Conservation (phyloP, 2,329 filamentous ascomycete species). For the Rasamsonia emersonii region DNA sequence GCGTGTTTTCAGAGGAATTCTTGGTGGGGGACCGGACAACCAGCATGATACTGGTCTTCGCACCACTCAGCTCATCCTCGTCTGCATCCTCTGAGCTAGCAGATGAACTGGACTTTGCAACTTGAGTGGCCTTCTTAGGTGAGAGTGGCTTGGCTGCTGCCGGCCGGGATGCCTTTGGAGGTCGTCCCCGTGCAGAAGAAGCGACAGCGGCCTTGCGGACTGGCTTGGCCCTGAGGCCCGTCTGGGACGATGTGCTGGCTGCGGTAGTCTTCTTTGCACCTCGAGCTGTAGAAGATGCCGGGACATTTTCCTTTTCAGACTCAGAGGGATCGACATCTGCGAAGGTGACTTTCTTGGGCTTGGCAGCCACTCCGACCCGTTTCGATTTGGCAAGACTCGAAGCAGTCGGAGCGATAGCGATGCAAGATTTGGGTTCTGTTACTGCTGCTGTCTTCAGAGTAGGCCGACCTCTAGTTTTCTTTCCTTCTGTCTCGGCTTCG, state of each 20-base stretch:
- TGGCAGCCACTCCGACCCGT: constrained; percentile 21
- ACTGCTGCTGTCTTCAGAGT: no score
- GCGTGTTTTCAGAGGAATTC: constrained; percentile 14
- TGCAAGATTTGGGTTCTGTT: constrained; percentile 15
- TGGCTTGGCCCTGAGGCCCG: constrained; percentile 37
- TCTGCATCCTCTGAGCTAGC: constrained; percentile 29
- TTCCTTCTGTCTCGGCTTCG: constrained; percentile 7
- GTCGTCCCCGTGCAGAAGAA: constrained; percentile 20
- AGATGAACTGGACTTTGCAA: constrained; percentile 32
- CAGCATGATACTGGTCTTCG: constrained; percentile 22
- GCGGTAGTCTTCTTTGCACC: constrained; percentile 17
- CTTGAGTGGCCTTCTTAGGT: constrained; percentile 41
- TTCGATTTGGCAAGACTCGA: constrained; percentile 21
- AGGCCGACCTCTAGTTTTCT: constrained; percentile 21
- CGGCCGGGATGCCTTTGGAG: constrained; percentile 22
- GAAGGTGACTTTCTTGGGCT: constrained; percentile 42
- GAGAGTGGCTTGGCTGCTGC: constrained; percentile 31
- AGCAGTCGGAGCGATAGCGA: constrained; percentile 17
- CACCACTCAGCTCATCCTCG: constrained; percentile 35
- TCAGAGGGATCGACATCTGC: constrained; percentile 32
- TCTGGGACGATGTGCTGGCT: constrained; percentile 17
- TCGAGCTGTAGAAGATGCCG: constrained; percentile 15
- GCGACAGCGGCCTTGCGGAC: constrained; percentile 33
- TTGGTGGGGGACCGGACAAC: constrained; percentile 28
- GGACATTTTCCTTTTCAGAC: constrained; percentile 33